Conservation (phyloP, 305 asterid species). For the Fraxinus xanthoxyloides region DNA sequence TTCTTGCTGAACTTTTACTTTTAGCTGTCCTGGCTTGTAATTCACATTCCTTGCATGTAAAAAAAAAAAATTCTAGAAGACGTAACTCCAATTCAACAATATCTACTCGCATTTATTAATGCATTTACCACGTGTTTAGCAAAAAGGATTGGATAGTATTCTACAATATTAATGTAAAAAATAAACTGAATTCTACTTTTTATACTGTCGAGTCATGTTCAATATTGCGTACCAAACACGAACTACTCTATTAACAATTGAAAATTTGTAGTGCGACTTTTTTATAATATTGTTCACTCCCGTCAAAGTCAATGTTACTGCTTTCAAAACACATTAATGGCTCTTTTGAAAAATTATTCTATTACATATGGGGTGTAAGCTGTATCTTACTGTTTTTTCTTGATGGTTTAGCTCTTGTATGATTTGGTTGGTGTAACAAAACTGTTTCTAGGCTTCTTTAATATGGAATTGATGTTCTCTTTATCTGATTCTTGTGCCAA, state of each 20-base stretch:
- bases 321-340: background rate
- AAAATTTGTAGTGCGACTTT: background rate
- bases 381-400: background rate
- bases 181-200: background rate
- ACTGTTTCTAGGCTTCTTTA: background rate
- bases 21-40: conserved; percentile 59
- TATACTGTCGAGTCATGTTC: background rate
- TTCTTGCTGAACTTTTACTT: conserved; percentile 33
- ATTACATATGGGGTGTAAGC: background rate
- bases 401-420: background rate
- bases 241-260: background rate
- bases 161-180: background rate
- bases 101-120: background rate
- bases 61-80: background rate
- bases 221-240: background rate
- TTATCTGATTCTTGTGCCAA: too few relatives aligned
- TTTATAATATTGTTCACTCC: background rate
- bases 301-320: background rate
- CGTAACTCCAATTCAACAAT: background rate
- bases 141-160: background rate
- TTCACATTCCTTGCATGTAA: conserved; percentile 9
- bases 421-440: background rate
- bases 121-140: background rate
- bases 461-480: background rate
- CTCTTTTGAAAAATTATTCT: background rate